phyloP scores from a whole-genome alignment of 345 rosid genomes.

The Eucalyptus tenuipes region DNA sequence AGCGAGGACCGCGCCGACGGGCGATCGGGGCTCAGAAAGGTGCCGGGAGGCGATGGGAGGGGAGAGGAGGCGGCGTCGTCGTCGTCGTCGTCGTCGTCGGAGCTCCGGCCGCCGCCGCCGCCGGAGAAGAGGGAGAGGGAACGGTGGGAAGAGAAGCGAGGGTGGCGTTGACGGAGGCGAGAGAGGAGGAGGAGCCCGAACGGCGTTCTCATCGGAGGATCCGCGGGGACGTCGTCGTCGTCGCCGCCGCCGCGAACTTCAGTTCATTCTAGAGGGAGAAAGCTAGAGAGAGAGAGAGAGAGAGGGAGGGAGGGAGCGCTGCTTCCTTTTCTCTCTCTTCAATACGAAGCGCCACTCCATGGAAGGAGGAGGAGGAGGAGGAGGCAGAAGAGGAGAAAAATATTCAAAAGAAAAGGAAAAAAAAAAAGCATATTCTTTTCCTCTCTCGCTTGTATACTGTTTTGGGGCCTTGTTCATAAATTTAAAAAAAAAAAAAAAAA shows the following conservation, averaged over 20 bases:
- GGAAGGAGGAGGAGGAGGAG: not conserved
- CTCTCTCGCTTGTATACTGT: not conserved
- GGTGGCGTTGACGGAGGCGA: conserved; percentile 30
- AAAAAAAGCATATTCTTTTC: not conserved
- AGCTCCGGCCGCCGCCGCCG: not conserved
- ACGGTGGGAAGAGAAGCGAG: not conserved
- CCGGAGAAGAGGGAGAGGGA: not conserved
- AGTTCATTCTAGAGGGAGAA: not conserved
- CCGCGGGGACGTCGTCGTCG: not conserved
- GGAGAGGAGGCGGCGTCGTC: not conserved
- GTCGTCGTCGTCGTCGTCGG: not conserved
- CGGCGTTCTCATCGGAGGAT: conserved; percentile 1
- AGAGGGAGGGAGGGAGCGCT: not conserved
- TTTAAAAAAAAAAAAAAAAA: too few relatives aligned
- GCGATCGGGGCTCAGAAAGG: not conserved
- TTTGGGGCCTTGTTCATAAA: not conserved
- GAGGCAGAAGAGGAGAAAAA: not conserved
- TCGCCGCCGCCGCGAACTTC: not conserved
- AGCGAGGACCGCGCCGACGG: not conserved
- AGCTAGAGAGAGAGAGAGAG: not conserved
- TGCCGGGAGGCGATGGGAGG: not conserved
- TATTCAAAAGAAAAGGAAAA: too few relatives aligned
- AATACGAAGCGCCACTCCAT: not conserved
- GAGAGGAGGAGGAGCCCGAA: conserved; percentile 23
- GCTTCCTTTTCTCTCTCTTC: not conserved